Evolutionary conservation across 1,139 yeast genomes (phyloP).

Genomic region (Candida tropicalis): DNA sequence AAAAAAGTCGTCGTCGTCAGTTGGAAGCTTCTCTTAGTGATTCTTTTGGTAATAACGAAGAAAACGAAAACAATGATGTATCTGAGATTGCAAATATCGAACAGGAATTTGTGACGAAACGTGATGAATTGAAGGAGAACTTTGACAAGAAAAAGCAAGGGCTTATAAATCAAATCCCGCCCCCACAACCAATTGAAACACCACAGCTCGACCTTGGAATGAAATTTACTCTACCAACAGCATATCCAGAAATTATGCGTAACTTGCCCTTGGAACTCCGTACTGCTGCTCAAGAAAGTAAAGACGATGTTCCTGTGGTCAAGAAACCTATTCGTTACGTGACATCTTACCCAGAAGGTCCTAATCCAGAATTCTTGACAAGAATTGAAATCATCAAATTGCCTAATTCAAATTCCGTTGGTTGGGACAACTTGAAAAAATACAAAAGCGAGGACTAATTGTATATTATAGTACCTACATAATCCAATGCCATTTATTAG

Average conservation of each 20-base stretch:
- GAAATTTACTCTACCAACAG: slow-evolving; percentile 40
- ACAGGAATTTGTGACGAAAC: slow-evolving; percentile 11
- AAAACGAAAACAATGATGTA: slow-evolving; percentile 8
- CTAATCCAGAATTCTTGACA: slow-evolving; percentile 38
- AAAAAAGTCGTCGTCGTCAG: slow-evolving; percentile 17
- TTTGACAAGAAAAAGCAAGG: slow-evolving; percentile 13
- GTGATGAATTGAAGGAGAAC: slow-evolving; percentile 11
- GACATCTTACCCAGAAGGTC: slow-evolving; percentile 28
- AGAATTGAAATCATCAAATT: slow-evolving; percentile 45
- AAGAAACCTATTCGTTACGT: slow-evolving; percentile 40
- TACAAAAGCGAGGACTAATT: slow-evolving; percentile 20
- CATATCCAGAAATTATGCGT: slow-evolving; percentile 34
- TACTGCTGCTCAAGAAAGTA: slow-evolving; percentile 18
- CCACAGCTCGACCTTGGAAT: slow-evolving; percentile 18
- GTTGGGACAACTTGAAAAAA: slow-evolving; percentile 49
- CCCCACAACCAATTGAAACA: slow-evolving; percentile 25
- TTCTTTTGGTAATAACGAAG: slow-evolving; percentile 19
- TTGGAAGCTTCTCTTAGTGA: slow-evolving; percentile 20
- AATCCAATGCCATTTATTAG: slow-evolving; percentile 18
- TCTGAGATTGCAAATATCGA: slow-evolving; percentile 8
- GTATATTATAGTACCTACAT: not conserved
- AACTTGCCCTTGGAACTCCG: slow-evolving; percentile 41
- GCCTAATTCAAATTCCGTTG: slow-evolving; percentile 49
- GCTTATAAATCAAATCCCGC: slow-evolving; percentile 20
- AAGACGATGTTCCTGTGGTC: slow-evolving; percentile 27